Percentiles rank a stretch among this genome's conserved stretches.
These are phyloP conservation scores for Rehmannia glutinosa DNA, from an alignment of 257 asterid species.

Conservation along the genomic window DNA sequence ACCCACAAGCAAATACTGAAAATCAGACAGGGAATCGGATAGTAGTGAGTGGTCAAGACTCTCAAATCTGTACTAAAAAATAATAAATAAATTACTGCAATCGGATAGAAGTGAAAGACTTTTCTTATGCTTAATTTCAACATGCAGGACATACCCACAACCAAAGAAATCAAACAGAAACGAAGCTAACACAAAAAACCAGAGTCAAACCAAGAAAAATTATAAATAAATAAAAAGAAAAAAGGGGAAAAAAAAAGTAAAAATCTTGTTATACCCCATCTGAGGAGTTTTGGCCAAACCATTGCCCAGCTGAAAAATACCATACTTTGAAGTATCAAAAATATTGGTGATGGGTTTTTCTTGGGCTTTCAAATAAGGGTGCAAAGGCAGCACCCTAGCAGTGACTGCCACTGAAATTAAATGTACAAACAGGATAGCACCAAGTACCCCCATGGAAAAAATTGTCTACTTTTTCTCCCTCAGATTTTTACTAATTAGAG, in stretches of 20 bases:
- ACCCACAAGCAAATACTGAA: too few relatives aligned
- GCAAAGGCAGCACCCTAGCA: constrained; percentile 41
- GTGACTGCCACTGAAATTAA: constrained; percentile 32
- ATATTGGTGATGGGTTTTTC: constrained; percentile 36
- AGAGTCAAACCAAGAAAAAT: neutral
- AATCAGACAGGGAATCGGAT: too few relatives aligned
- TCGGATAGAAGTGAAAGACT: too few relatives aligned
- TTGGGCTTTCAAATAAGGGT: constrained; percentile 50
- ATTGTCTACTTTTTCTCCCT: too few relatives aligned
- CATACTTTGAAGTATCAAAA: constrained; percentile 85
- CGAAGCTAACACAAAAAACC: too few relatives aligned
- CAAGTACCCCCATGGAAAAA: constrained; percentile 20
- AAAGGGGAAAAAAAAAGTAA: neutral
- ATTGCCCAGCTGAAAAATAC: constrained; percentile 63
- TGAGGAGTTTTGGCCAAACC: constrained; percentile 85
- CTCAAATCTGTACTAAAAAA: too few relatives aligned
- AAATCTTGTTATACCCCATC: constrained; percentile 66
- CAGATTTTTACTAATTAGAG: neutral
- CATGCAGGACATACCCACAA: too few relatives aligned
- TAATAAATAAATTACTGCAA: neutral
- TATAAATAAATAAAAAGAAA: neutral
- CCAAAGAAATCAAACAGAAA: too few relatives aligned
- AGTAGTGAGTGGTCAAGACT: too few relatives aligned
- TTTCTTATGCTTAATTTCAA: too few relatives aligned
- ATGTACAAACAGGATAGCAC: constrained; percentile 28